Base-by-base conservation (phyloP, 176 grass and related monocot species). In the Oryza officinalis region DNA sequence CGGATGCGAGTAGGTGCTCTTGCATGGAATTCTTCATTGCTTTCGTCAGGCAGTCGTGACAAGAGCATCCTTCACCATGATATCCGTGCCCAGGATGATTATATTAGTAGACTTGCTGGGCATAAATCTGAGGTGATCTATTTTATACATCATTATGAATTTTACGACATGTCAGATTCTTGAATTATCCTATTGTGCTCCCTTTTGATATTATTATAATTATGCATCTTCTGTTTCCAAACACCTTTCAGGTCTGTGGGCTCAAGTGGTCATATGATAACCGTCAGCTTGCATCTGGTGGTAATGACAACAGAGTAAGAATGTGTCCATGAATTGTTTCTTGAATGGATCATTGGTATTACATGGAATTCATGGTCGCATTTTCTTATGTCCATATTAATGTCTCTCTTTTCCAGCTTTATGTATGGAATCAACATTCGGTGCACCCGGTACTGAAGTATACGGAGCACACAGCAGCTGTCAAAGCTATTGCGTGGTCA, bases 401-500 rank as follows among this genome's bases (percentile, higher is more conserved):
- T 77, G 22, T 49, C 54, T 59, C 27, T 52, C 13, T 80, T 76
- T 67, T 41, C 60, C 91, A 99, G 97, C 91, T 99, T 70, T 96
- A 94, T 87, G 93, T 99, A 45, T 99, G 97, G 97, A 99, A 99
- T 84, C 89, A 88, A 87, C 93, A 99, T 89, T 99, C 97, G 69
- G 60, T 71, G 49, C 83, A 96, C 44, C 97, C 97, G 26, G 88
- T 99, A 57, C 61, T 96, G 10, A 99, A 94, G 84, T 99, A 96
- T 84, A 90, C 69, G 12, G 93, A 99, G 91, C 97, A 99, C 84
- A 96, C 91, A 43, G 97, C 97, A 83, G 97, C 97, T 83, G 97
- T 99, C 66, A 99, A 99, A 83, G 97, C 97, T 78, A 96, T 99
- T 89, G 97, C 97, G 37, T 99, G 97, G 97, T 99, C 97, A 23